phyloP scores from a whole-genome alignment of 1,284 basidiomycete species.

The Ustilago lituana region DNA sequence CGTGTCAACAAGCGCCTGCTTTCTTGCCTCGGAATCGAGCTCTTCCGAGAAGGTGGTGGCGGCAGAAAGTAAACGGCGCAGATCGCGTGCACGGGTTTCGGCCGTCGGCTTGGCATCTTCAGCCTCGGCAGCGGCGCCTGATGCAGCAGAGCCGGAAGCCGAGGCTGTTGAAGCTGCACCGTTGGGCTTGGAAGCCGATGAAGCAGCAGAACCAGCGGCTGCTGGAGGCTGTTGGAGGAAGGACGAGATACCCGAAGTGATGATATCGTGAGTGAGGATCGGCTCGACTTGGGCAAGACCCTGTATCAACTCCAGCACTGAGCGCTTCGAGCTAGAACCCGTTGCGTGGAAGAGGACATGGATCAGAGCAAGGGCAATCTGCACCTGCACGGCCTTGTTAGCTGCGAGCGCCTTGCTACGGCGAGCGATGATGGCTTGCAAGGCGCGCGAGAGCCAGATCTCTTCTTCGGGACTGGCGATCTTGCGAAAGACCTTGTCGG shows the following conservation, averaged over 20 bases:
- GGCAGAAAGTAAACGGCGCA: conserved; percentile 47
- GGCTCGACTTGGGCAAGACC: conserved; percentile 25
- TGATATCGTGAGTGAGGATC: conserved; percentile 37
- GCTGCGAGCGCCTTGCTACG: conserved; percentile 10
- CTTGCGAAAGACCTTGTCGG: conserved; percentile 62
- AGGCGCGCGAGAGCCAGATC: conserved; percentile 52
- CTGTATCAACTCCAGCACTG: conserved; percentile 21
- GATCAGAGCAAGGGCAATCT: conserved; percentile 43
- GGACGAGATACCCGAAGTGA: conserved; percentile 38
- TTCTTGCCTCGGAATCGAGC: conserved; percentile 21
- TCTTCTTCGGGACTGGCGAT: conserved; percentile 50
- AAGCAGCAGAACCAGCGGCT: neutral
- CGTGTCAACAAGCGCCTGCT: conserved; percentile 54
- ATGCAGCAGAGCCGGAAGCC: conserved; percentile 9
- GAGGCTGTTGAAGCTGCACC: conserved; percentile 14
- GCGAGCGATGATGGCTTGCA: conserved; percentile 34
- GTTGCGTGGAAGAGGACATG: conserved; percentile 48
- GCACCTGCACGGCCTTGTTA: conserved; percentile 38
- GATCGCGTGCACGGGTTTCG: conserved; percentile 41
- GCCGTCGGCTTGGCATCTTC: conserved; percentile 43
- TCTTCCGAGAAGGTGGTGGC: conserved; percentile 44
- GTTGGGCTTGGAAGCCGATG: conserved; percentile 20
- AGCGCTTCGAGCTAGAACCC: conserved; percentile 28
- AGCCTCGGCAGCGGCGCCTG: conserved; percentile 23
- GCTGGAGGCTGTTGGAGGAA: conserved; percentile 35